Base-by-base conservation (phyloP, 768 basidiomycete genomes). In the Panaeolus papilionaceus region DNA sequence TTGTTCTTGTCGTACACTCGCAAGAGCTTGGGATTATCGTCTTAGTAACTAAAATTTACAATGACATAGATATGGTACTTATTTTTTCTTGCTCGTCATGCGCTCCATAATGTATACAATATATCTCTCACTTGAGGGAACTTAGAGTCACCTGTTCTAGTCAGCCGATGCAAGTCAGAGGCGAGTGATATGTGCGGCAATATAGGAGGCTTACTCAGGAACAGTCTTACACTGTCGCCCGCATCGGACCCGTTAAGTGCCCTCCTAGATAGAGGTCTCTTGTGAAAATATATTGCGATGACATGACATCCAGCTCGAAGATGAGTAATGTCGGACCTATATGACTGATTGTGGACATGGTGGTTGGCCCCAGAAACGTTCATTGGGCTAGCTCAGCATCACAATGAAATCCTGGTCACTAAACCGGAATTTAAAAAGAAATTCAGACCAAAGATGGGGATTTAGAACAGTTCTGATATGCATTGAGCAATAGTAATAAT, bases 1-100 rank as follows among this genome's bases (percentile, higher is more conserved):
- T 66, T 81, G 51, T 49, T 79, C 58, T 66, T 74, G 5, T 67
- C 71, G 11, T 71, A 70, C 67, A 71, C 70, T 16, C 68, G 73
- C 39, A 74, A 71, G 61, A 71, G 68, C 38, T 58, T 74, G 63
- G 73, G 73, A 28, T 61, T 72, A 54, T 66, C 66, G 38, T 72
- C 70, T 28, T 37, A 37, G 33, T 58, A 10, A 33, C 47, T 9
- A 23, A 33, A 12, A 33, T 12, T 33, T 28, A 10, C 20, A 51
- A 26, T 51, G 18, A 9, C 8, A 26, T 51, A 23, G 47, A 26
- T 51, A 23, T 12, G 12, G 20, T 26, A 20, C 47, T 26, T 18
- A 51, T 23, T 51, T 18, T 26, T n/a, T 58, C 23, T 16, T 58
- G 16, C 14, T 58, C 33, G 33, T 33, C 33, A 58, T 58, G 28